phyloP scores from a whole-genome alignment of 345 rosid genomes.

The Sapria himalayana region DNA sequence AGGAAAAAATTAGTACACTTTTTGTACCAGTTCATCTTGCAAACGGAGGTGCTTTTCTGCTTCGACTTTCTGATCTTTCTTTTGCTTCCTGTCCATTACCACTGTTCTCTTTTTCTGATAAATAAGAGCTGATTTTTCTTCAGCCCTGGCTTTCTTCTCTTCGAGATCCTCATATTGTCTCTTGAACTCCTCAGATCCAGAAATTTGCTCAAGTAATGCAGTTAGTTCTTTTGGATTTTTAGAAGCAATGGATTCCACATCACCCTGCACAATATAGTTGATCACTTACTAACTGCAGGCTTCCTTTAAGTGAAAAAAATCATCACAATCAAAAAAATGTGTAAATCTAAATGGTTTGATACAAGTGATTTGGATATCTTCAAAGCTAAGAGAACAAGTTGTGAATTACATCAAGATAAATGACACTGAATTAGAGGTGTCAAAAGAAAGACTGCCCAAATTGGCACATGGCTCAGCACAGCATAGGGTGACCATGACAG shows the following conservation, averaged over 20 bases:
- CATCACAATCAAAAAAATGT: too few relatives aligned
- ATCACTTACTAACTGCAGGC: not conserved
- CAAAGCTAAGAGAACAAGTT: too few relatives aligned
- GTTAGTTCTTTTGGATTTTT: slow-evolving; percentile 92
- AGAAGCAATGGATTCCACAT: slow-evolving; percentile 96
- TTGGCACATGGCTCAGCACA: too few relatives aligned
- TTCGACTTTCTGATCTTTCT: slow-evolving; percentile 98
- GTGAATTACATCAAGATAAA: too few relatives aligned
- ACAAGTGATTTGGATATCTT: too few relatives aligned
- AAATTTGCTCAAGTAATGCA: slow-evolving; percentile 72
- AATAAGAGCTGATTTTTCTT: slow-evolving; percentile 57
- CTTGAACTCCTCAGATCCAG: slow-evolving; percentile 91
- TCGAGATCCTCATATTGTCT: slow-evolving; percentile 70
- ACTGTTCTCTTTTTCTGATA: slow-evolving; percentile 74
- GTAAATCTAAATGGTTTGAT: too few relatives aligned
- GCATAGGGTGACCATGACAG: too few relatives aligned
- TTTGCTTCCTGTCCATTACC: slow-evolving; percentile 75
- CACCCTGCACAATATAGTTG: slow-evolving; percentile 35
- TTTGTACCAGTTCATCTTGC: slow-evolving; percentile 76
- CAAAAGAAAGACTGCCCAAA: too few relatives aligned
- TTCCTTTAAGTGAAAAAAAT: not conserved
- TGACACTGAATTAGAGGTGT: too few relatives aligned
- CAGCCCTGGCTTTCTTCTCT: slow-evolving; percentile 59
- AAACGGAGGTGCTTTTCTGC: slow-evolving; percentile 78
- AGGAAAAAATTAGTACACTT: slow-evolving; percentile 1